Percentiles rank a stretch among this genome's conserved stretches.
These are phyloP conservation scores for Nephelium lappaceum DNA, from an alignment of 345 rosid genomes.

Conservation along the genomic window DNA sequence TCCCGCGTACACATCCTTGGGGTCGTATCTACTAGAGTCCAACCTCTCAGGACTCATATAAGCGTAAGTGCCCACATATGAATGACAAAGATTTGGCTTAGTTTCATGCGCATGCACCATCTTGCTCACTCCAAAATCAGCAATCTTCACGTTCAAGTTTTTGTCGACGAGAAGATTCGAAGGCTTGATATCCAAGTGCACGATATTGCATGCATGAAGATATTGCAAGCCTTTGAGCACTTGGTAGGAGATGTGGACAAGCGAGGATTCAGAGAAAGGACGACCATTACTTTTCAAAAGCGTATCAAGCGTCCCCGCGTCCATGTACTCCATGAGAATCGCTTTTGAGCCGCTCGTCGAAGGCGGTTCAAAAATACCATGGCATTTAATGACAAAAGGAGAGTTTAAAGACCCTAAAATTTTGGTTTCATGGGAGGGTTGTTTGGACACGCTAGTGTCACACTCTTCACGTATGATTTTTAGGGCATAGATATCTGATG, in stretches of 20 bases:
- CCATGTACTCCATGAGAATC: slow-evolving; percentile 28
- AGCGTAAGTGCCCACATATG: slow-evolving; percentile 5
- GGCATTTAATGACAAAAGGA: slow-evolving; percentile 8
- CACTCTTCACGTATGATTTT: neutral
- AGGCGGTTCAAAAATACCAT: slow-evolving; percentile 7
- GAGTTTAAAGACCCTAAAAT: neutral
- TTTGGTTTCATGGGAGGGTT: neutral
- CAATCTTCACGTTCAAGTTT: slow-evolving; percentile 16
- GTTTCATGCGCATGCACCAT: neutral
- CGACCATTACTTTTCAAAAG: neutral
- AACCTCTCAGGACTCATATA: slow-evolving; percentile 31
- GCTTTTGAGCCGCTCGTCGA: slow-evolving; percentile 5
- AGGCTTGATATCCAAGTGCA: slow-evolving; percentile 25
- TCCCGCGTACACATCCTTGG: slow-evolving; percentile 9
- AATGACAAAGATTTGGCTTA: neutral
- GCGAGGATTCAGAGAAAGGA: slow-evolving; percentile 13
- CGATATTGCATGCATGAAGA: slow-evolving; percentile 19
- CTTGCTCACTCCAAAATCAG: slow-evolving; percentile 27
- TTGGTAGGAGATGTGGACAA: slow-evolving; percentile 14
- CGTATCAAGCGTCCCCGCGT: slow-evolving; percentile 13
- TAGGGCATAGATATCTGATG: slow-evolving; percentile 12
- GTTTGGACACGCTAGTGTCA: neutral
- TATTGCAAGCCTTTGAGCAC: slow-evolving; percentile 16
- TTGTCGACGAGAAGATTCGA: slow-evolving; percentile 21
- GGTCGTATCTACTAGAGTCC: slow-evolving; percentile 11